Evolutionary conservation across 192 early-diverging fungal species (phyloP).

Genomic region (Ramicandelaber brevisporus): DNA sequence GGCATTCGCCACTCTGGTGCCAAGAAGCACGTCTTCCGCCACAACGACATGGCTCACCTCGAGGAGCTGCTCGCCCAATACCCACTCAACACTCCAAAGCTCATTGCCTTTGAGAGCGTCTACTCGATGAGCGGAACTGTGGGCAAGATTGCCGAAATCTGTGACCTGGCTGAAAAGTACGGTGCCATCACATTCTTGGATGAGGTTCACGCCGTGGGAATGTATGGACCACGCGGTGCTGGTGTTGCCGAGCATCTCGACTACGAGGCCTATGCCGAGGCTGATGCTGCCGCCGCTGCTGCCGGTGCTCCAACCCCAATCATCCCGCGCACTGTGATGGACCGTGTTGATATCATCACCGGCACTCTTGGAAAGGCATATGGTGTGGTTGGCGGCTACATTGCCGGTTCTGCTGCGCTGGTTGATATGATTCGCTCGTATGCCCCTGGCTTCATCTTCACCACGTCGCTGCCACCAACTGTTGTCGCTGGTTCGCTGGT

Average conservation of each 20-base stretch:
- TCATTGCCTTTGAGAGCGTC: slow-evolving; percentile 89
- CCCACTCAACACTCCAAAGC: slow-evolving; percentile 67
- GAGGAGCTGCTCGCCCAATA: slow-evolving; percentile 58
- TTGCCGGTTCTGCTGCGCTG: slow-evolving; percentile 65
- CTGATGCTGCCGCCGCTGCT: slow-evolving; percentile 15
- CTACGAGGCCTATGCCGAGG: slow-evolving; percentile 32
- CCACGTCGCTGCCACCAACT: slow-evolving; percentile 88
- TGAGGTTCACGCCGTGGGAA: slow-evolving; percentile 97
- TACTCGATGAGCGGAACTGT: slow-evolving; percentile 95
- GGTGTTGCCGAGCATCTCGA: slow-evolving; percentile 90
- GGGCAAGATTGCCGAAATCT: slow-evolving; percentile 76
- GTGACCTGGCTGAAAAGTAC: slow-evolving; percentile 73
- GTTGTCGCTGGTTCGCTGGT: slow-evolving; percentile 76
- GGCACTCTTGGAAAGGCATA: slow-evolving; percentile 94
- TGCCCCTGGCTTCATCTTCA: slow-evolving; percentile 98
- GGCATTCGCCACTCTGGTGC: slow-evolving; percentile 81
- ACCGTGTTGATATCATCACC: slow-evolving; percentile 83
- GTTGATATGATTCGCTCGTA: slow-evolving; percentile 92
- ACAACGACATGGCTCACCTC: slow-evolving; percentile 77
- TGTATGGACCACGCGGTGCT: slow-evolving; percentile 82
- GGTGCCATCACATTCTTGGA: slow-evolving; percentile 91
- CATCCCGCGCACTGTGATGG: slow-evolving; percentile 31
- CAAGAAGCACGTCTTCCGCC: slow-evolving; percentile 69
- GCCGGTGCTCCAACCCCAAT: slow-evolving; percentile 10
- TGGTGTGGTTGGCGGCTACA: slow-evolving; percentile 93